A percentile compares a stretch with the other conserved stretches of the same genome.
Conservation (phyloP, 805 yeast genomes). For the Wickerhamiella australiensis region DNA sequence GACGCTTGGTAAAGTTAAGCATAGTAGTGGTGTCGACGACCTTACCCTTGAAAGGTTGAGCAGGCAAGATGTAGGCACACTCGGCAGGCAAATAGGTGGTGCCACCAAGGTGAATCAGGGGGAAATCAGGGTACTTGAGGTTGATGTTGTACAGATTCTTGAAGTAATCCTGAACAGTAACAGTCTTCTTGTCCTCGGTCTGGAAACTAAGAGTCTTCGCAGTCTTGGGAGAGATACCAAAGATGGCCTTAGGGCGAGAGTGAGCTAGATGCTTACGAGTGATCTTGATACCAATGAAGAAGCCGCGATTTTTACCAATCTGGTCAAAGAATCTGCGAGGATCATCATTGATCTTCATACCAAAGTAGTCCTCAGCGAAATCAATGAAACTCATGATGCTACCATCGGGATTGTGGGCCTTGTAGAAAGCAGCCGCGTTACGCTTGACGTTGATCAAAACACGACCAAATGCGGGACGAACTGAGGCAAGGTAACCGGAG, state of each 20-base stretch:
- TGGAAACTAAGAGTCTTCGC: slow-evolving; percentile 2
- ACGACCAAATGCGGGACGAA: slow-evolving; percentile 11
- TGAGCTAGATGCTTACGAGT: slow-evolving; percentile 8
- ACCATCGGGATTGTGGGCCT: slow-evolving; percentile 12
- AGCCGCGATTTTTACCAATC: slow-evolving; percentile 7
- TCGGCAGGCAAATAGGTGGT: slow-evolving; percentile 11
- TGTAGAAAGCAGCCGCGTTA: slow-evolving; percentile 11
- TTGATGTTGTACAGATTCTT: background rate
- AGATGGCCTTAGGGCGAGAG: slow-evolving; percentile 13
- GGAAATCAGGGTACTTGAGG: slow-evolving; percentile 12
- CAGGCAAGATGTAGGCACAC: slow-evolving; percentile 10
- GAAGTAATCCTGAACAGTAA: slow-evolving; percentile 1
- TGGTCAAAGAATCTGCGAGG: background rate
- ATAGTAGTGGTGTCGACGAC: slow-evolving; percentile 9
- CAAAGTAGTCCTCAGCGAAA: slow-evolving; percentile 9
- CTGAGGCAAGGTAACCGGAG: slow-evolving; percentile 8
- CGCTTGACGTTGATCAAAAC: slow-evolving; percentile 12
- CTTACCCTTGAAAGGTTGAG: slow-evolving; percentile 9
- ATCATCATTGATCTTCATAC: slow-evolving; percentile 1
- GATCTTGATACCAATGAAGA: slow-evolving; percentile 11
- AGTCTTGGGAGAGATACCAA: slow-evolving; percentile 7
- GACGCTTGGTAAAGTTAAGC: slow-evolving; percentile 13
- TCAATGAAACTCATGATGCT: slow-evolving; percentile 10
- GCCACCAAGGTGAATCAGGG: slow-evolving; percentile 10
- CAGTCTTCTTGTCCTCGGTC: slow-evolving; percentile 7